These are phyloP conservation scores for Discostella stelligeroides DNA, from an alignment of 108 stramenopile genomes.

Conservation along the genomic window DNA sequence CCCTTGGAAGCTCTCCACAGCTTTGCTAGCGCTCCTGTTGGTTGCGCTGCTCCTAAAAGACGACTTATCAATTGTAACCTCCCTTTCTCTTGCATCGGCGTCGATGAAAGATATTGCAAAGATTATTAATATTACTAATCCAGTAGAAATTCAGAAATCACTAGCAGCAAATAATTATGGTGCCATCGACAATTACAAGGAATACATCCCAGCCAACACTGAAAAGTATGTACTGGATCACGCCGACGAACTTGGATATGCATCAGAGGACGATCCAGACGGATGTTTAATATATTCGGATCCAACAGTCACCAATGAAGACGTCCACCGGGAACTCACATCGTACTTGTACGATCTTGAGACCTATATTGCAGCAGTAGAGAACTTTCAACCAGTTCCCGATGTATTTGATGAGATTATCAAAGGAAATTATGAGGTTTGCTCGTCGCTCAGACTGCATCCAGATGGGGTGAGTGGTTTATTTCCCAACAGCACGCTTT, in stretches of 20 bases:
- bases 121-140: too few relatives aligned
- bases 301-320: background rate
- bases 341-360: slow-evolving; percentile 19
- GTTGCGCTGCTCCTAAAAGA: too few relatives aligned
- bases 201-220: background rate
- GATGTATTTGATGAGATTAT: slow-evolving; percentile 5
- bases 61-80: too few relatives aligned
- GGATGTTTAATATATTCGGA: slow-evolving; percentile 18
- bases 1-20: too few relatives aligned
- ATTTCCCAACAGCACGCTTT: slow-evolving; percentile 30
- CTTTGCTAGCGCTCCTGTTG: too few relatives aligned
- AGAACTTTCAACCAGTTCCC: slow-evolving; percentile 15
- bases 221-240: slow-evolving; percentile 23
- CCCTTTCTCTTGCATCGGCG: too few relatives aligned
- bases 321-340: background rate
- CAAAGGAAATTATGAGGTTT: slow-evolving; percentile 2
- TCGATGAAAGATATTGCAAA: too few relatives aligned
- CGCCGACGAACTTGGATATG: slow-evolving; percentile 23
- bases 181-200: too few relatives aligned
- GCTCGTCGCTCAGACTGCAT: background rate
- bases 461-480: slow-evolving; percentile 24
- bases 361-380: slow-evolving; percentile 13
- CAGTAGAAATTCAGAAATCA: too few relatives aligned
- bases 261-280: background rate
- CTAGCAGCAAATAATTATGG: too few relatives aligned